These are phyloP conservation scores for Leucoagaricus sp. DNA, from an alignment of 1,284 basidiomycete species.

Conservation along the genomic window DNA sequence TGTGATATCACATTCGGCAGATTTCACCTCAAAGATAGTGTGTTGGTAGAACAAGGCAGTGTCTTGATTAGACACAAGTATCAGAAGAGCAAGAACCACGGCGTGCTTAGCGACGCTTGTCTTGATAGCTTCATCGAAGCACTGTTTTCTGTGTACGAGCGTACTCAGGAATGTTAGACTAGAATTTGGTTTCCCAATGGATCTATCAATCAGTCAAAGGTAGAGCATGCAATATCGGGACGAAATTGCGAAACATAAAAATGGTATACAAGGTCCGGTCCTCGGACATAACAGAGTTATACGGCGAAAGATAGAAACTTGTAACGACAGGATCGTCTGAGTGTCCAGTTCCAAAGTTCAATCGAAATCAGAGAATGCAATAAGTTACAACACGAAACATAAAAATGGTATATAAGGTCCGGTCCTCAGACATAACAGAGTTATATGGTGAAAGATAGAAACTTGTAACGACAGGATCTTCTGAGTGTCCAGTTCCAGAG, in stretches of 20 bases:
- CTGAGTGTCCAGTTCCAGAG: background rate
- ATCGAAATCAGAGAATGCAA: background rate
- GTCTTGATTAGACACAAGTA: slow-evolving; percentile 22
- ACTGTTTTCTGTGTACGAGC: background rate
- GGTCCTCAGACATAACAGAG: background rate
- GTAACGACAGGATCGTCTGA: slow-evolving; percentile 5
- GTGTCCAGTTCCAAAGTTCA: background rate
- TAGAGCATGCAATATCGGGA: background rate
- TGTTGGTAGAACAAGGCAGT: slow-evolving; percentile 36
- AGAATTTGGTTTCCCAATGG: background rate
- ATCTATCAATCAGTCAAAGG: background rate
- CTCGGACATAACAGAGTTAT: background rate
- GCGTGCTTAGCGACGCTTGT: background rate
- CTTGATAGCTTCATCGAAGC: slow-evolving; percentile 2
- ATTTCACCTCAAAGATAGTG: slow-evolving; percentile 46
- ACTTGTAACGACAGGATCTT: slow-evolving; percentile 2
- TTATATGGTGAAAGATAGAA: background rate
- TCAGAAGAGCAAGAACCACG: slow-evolving; percentile 12
- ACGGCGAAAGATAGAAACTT: background rate
- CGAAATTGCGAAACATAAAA: background rate
- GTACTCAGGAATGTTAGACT: background rate
- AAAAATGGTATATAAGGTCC: background rate
- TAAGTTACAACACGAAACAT: too few species aligned
- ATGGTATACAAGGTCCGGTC: background rate
- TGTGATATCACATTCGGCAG: slow-evolving; percentile 42